Evolutionary conservation across 345 rosid genomes (phyloP).

Genomic region (Alliaria petiolata): DNA sequence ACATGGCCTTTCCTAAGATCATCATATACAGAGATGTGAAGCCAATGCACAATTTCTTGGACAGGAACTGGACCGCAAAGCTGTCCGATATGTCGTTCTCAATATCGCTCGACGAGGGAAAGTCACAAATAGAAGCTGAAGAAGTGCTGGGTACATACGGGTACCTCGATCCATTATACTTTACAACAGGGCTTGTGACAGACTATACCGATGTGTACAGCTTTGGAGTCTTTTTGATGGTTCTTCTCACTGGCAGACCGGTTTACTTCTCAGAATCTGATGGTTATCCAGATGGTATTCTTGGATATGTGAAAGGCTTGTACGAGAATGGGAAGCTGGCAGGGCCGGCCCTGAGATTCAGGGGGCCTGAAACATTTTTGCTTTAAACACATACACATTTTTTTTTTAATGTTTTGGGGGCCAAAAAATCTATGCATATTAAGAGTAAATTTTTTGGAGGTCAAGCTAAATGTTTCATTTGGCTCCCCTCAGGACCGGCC

Average conservation of each 20-base stretch:
- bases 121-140: background rate
- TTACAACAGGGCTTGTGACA: background rate
- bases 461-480: too few species aligned
- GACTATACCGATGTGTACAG: slow-evolving; percentile 18
- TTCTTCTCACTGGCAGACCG: background rate
- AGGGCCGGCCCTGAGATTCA: too few species aligned
- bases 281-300: background rate
- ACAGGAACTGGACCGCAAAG: slow-evolving; percentile 14
- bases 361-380: too few species aligned
- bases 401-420: too few species aligned
- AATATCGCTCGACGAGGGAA: background rate
- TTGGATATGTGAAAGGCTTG: background rate
- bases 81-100: background rate
- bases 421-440: too few species aligned
- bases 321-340: background rate
- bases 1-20: slow-evolving; percentile 1
- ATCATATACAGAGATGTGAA: slow-evolving; percentile 9
- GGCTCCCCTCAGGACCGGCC: too few species aligned
- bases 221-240: slow-evolving; percentile 6
- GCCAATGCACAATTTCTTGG: slow-evolving; percentile 4
- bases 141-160: background rate
- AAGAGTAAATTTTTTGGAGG: too few species aligned
- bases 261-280: background rate
- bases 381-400: too few species aligned
- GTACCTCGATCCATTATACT: slow-evolving; percentile 1